Evolutionary conservation across 495 filamentous ascomycete genomes (phyloP), one percentile per base, ranked within the genome.

Genomic region (Penicillium ochrochloron): DNA sequence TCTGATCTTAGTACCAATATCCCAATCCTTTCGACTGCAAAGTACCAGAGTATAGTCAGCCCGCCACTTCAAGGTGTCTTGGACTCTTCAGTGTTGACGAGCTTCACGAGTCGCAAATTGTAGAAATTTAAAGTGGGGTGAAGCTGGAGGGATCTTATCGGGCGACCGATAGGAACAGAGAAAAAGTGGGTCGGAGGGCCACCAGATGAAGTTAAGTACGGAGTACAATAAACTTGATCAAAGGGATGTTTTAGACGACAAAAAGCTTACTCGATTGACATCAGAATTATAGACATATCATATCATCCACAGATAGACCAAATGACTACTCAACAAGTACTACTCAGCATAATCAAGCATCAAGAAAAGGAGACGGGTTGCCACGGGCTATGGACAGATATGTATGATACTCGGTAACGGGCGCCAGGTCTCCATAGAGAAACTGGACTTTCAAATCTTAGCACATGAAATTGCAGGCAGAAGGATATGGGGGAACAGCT

Each of bases 391-490:
- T 71, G 48, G 64, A 71, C 66, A 71, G 57, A 56, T 56, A 63
- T 63, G 62, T 65, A 70, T 63, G 64, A 67, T 67, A 65, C 70
- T 71, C 59, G 41, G 51, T 64, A 66, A 62, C 57, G 41, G 48
- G 57, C 59, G 66, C 69, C 66, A 71, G 27, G 29, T 62, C 50
- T 69, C 59, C 64, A 62, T 46, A 66, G 46, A 60, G 54, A 62
- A 61, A 63, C 56, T 55, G 66, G 62, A 65, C 66, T 67, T 71
- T 67, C 57, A 67, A 31, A 66, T 66, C 69, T 70, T 66, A 67
- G 62, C 66, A 66, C 64, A 69, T 68, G 62, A 72, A 62, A 70
- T 70, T 67, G 68, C 60, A 55, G 44, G 67, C 62, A 64, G 60
- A 53, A 65, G 62, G 62, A 68, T 68, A 68, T 65, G 62, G 63